These are phyloP conservation scores for Ochromonadaceae sp. DNA, from an alignment of 352 stramenopile genomes.

Conservation along the genomic window DNA sequence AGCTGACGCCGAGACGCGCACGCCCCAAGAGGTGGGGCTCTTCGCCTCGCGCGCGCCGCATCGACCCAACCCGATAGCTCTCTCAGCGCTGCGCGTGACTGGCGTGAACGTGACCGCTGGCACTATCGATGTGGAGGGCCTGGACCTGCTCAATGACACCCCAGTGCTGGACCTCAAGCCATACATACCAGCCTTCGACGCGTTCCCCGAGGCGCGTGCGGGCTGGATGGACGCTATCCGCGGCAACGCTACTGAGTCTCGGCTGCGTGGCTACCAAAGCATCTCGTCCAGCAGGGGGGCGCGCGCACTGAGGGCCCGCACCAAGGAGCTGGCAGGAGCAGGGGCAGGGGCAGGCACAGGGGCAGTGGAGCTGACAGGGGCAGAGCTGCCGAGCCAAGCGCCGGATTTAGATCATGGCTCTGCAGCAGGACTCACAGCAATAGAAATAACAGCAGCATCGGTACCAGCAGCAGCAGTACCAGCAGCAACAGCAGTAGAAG, in stretches of 20 bases:
- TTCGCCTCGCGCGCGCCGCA: constrained; percentile 92
- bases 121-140: constrained; percentile 67
- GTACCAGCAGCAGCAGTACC: no score
- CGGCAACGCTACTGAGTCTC: background rate
- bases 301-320: background rate
- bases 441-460: no score
- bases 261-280: background rate
- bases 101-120: constrained; percentile 27
- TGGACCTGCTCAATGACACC: constrained; percentile 87
- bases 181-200: constrained; percentile 59
- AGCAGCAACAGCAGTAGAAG: no score
- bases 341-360: no score
- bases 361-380: no score
- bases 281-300: background rate
- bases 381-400: no score
- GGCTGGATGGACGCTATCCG: constrained; percentile 28
- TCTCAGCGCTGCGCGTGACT: constrained; percentile 27
- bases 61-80: constrained; percentile 79
- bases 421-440: no score
- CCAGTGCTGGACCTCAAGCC: constrained; percentile 96
- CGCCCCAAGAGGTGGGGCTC: constrained; percentile 42
- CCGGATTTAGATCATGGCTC: no score
- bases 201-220: constrained; percentile 29
- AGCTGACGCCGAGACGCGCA: background rate
- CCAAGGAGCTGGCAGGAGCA: no score